These are phyloP conservation scores for Ulota crispa DNA, from an alignment of 225 moss, liverwort and hornwort species.

Conservation along the genomic window DNA sequence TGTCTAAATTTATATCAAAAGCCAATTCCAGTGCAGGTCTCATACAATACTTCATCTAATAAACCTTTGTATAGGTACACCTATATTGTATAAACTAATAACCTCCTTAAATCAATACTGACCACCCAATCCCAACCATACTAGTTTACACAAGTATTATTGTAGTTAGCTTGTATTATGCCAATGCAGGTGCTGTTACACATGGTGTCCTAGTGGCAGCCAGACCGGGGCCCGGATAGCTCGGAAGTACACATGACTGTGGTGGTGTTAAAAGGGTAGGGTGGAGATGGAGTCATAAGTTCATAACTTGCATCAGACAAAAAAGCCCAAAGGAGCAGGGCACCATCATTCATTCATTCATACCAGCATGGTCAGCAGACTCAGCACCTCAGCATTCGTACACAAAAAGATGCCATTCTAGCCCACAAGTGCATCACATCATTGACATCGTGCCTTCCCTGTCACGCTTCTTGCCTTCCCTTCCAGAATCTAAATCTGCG, in stretches of 20 bases:
- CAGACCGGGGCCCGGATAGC: no score
- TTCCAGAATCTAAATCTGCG: no score
- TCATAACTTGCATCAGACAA: conserved; percentile 4
- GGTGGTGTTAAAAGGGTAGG: neutral
- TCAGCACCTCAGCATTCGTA: neutral
- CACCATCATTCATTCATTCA: neutral
- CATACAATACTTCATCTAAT: no score
- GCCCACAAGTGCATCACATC: neutral
- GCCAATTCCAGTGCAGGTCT: no score
- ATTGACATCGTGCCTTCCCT: no score
- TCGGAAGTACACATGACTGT: neutral
- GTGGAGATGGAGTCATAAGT: no score
- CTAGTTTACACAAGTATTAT: neutral
- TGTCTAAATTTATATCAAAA: no score
- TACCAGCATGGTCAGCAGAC: conserved; percentile 16
- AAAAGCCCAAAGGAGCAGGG: neutral
- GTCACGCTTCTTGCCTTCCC: no score
- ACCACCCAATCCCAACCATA: no score
- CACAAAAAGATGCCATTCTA: conserved; percentile 2
- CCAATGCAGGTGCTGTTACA: conserved; percentile 23
- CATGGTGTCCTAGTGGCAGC: neutral
- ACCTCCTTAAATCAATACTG: no score
- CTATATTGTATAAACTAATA: no score
- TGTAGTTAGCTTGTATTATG: neutral
- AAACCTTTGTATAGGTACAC: no score